Evolutionary conservation across 2,329 filamentous ascomycete genomes (phyloP), one percentile per base, ranked within the genome.

Genomic region (Chaetomiaceae sp.): DNA sequence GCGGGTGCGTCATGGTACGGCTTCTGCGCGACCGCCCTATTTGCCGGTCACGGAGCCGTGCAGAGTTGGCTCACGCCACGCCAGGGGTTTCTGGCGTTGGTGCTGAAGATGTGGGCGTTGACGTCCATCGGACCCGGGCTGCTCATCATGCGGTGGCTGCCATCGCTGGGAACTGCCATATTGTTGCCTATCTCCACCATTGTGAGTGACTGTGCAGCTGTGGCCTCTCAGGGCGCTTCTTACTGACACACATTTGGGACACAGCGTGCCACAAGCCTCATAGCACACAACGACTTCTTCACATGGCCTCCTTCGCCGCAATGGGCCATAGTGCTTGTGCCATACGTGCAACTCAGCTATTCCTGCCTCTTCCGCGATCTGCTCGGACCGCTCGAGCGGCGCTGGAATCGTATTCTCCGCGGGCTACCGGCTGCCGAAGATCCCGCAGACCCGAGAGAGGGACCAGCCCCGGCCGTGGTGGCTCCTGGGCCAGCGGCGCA

Each of bases 1-100:
- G 68, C 76, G 22, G 74, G 74, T 45, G 68, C 75, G 37, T 71
- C 74, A 38, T 68, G 71, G 56, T 82, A 81, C 54, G 78, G 76
- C 14, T 65, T 67, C 35, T 60, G 70, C 42, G 71, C 75, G 2
- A 60, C 79, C 54, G 68, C 68, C 54, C 61, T 71, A 10, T 79
- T 81, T 57, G 72, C 76, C 0, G 78, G 78, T 8, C 67, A 66
- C 3, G 66, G 71, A 11, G 65, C 68, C 12, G 60, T 72, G 22
- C 48, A 68, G 27, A 56, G 62, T 3, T 77, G 73, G 58, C 50
- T 76, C 11, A 42, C 42, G 24, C 26, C n/a, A 20, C 17, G 30
- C 11, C 40, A 38, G n/a, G 46, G 44, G 42, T 33, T 42, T 29
- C 38, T 51, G 7, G 41, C 51, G 45, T 30, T 38, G 39, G 1